Base-by-base conservation (phyloP, 139 green algal genomes). In the Asterochloris erici region DNA sequence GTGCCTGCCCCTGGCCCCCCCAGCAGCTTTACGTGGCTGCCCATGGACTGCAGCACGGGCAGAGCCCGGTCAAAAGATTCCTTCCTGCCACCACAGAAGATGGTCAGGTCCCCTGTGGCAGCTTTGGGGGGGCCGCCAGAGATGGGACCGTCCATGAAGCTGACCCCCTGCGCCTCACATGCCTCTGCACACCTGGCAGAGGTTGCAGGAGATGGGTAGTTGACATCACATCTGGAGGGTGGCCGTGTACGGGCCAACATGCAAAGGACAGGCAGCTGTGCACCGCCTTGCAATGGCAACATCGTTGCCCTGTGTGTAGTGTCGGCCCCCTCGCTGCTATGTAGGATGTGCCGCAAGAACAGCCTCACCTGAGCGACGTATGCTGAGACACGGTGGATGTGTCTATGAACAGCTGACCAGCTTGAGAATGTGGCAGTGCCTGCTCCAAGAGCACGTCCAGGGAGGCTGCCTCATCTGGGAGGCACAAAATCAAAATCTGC, bases 51-150 rank as follows among this genome's bases (percentile, higher is more conserved):
- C 76, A 80, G 13, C 10, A 80, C 38, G 47, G 76, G 76, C 60
- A 54, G 15, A 69, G 68, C 60, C 12, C 68, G 68, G 26, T 69
- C 60, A 70, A 54, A 80, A 9, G 23, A 14, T 60, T 29, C 23
- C n/a, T 80, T 61, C n/a, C 12, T 23, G 12, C 76, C 76, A 38
- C 76, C 76, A 80, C 76, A 80, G 60, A 80, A 70, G 19, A 80
- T 80, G 47, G 76, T 80, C 17, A 80, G 61, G 11, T 24, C 68
- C 60, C 76, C 76, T 60, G 68, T 62, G 14, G 16, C 68, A 70
- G 76, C 76, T 68, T 38, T 69, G 10, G 68, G 76, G 17, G 76
- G 76, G 12, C 76, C 60, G 19, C 76, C 76, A 70, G 76, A 80
- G 23, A 80, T 80, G 14, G 76, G 76, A 16, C 60, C 47, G 68